A percentile compares a stretch with the other conserved stretches of the same genome.
These are phyloP conservation scores for Straminergon stramineum DNA, from an alignment of 225 moss, liverwort and hornwort species.

Conservation along the genomic window DNA sequence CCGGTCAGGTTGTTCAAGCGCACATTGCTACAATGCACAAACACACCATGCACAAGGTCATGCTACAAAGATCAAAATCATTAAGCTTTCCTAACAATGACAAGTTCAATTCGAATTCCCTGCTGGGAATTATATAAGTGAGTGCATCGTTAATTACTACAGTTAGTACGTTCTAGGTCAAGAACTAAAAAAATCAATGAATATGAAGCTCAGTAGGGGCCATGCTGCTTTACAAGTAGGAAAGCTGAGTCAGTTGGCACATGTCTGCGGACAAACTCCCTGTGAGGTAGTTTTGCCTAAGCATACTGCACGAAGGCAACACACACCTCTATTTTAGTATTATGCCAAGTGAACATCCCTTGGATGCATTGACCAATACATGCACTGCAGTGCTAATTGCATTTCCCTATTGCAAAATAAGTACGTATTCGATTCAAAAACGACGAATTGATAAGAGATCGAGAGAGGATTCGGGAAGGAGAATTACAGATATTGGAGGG, in stretches of 20 bases:
- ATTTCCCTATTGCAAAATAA: not conserved
- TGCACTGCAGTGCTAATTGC: not conserved
- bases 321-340: not conserved
- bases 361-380: not conserved
- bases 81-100: not conserved
- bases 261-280: conserved; percentile 45
- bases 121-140: not conserved
- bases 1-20: conserved; percentile 45
- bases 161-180: not conserved
- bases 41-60: not conserved
- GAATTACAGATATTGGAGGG: conserved; percentile 39
- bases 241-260: conserved; percentile 48
- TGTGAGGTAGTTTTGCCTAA: conserved; percentile 36
- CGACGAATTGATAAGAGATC: not conserved
- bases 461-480: not conserved
- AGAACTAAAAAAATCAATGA: not conserved
- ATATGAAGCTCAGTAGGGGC: not conserved
- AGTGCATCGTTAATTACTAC: not conserved
- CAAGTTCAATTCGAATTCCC: not conserved
- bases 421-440: not conserved
- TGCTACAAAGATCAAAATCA: not conserved
- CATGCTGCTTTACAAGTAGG: conserved; percentile 32
- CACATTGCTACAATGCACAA: conserved; percentile 30
- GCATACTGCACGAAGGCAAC: conserved; percentile 26
- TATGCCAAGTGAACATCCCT: not conserved